Conservation (phyloP, 306 rosid genomes). For the Prunus campanulata region DNA sequence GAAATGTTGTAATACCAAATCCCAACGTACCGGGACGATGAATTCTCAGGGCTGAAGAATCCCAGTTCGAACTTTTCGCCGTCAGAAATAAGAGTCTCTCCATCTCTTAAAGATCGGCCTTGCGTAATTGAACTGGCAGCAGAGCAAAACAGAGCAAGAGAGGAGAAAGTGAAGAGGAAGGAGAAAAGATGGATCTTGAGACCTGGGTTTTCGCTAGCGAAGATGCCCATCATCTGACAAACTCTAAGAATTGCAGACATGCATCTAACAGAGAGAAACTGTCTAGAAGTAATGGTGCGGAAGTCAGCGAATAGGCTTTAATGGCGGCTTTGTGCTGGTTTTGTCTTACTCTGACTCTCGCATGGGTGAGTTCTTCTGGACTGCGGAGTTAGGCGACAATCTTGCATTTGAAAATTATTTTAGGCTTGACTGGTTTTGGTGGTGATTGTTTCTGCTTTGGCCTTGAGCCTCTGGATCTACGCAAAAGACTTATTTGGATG, state of each 20-base stretch:
- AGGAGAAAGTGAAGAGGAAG: conserved; percentile 20
- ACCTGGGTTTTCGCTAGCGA: conserved; percentile 10
- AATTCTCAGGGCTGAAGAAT: conserved; percentile 46
- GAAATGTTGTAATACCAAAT: conserved; percentile 56
- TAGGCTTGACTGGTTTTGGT: not conserved
- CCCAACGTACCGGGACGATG: conserved; percentile 58
- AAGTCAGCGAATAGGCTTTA: conserved; percentile 1
- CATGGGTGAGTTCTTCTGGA: not conserved
- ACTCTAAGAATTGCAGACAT: not conserved
- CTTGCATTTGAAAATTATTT: not conserved
- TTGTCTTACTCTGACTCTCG: not conserved
- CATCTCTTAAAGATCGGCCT: conserved; percentile 32
- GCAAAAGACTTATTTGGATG: not conserved
- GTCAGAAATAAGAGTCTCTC: conserved; percentile 34
- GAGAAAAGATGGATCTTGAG: not conserved
- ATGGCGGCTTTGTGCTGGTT: conserved; percentile 14
- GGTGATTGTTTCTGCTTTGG: not conserved
- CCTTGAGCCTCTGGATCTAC: not conserved
- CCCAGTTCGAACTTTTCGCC: conserved; percentile 47
- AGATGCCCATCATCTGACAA: conserved; percentile 31
- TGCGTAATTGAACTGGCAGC: conserved; percentile 37
- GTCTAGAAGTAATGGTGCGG: not conserved
- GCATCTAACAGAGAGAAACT: not conserved
- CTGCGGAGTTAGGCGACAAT: not conserved
- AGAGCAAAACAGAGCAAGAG: conserved; percentile 24